phyloP scores from a whole-genome alignment of 306 rosid species.

The Vicia sativa region DNA sequence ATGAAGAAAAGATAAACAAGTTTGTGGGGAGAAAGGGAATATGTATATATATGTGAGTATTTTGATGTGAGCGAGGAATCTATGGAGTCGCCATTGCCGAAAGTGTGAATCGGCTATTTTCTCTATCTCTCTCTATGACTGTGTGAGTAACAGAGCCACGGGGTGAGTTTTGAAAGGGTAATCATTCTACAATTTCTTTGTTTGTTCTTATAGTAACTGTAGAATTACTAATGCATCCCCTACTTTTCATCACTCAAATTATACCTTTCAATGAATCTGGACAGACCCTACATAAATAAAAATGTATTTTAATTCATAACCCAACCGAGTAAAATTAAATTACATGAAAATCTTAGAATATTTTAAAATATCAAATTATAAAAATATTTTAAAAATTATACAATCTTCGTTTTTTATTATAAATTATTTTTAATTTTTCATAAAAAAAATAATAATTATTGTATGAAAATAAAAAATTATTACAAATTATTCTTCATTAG shows the following conservation, averaged over 20 bases:
- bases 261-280: background rate
- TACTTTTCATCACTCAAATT: background rate
- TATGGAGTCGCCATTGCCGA: slow-evolving; percentile 51
- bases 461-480: too few relatives aligned
- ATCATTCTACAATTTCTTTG: slow-evolving; percentile 9
- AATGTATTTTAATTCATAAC: too few relatives aligned
- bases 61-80: slow-evolving; percentile 51
- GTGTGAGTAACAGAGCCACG: slow-evolving; percentile 28
- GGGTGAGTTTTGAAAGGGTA: slow-evolving; percentile 32
- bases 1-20: slow-evolving; percentile 29
- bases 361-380: too few relatives aligned
- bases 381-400: too few relatives aligned
- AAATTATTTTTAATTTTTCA: too few relatives aligned
- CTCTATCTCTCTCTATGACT: background rate
- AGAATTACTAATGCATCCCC: slow-evolving; percentile 43
- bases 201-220: background rate
- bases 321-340: too few relatives aligned
- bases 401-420: too few relatives aligned
- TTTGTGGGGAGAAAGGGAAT: background rate
- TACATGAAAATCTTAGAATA: too few relatives aligned
- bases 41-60: slow-evolving; percentile 9
- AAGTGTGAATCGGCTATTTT: slow-evolving; percentile 22
- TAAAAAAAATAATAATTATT: too few relatives aligned
- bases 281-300: slow-evolving; percentile 12
- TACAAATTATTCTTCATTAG: too few relatives aligned